Evolutionary conservation across 2,329 filamentous ascomycete species (phyloP), one percentile per base, ranked within the genome.

Genomic region (Fusarium temperatum): DNA sequence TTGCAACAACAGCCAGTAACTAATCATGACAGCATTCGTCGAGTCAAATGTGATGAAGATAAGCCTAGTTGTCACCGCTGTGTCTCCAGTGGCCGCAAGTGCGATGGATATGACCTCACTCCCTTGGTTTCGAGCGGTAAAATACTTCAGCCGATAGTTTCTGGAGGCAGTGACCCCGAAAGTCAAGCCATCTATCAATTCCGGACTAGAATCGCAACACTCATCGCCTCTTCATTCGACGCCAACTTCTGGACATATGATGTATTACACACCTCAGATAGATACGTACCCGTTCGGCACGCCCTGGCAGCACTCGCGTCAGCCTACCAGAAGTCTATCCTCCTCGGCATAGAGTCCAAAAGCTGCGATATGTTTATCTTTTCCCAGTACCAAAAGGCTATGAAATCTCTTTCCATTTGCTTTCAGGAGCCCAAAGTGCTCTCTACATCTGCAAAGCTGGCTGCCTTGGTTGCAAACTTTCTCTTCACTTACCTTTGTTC

Each of bases 181-280:
- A 61, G 35, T 7, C 61, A 63, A 8, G 61, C 61, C 1, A 63
- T 63, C n/a, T 61, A 63, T 26, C 61, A 63, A 18, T 63, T 63
- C 20, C 61, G 55, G 17, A 63, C 61, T 7, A 61, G 54, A 7
- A 61, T 63, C 36, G 44, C 61, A 24, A 30, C 44, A 1, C 55
- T 61, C 0, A 60, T 63, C 17, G 55, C 61, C 0, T 63, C 61
- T 18, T 48, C 61, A 5, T 63, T 63, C n/a, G 61, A 63, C 10
- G 10, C 13, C 24, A 8, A 42, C 2, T 63, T 63, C 28, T 63
- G 61, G 61, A 63, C 36, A 10, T 38, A 50, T 2, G 61, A 61
- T 13, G 12, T 63, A 1, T 3, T 63, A 9, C 54, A 42, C 2
- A 61, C n/a, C 0, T 57, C 61, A 18, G 55, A 63, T 15, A 14